Evolutionary conservation across 1,284 basidiomycete species (phyloP).

Genomic region (Stereum hirsutum): DNA sequence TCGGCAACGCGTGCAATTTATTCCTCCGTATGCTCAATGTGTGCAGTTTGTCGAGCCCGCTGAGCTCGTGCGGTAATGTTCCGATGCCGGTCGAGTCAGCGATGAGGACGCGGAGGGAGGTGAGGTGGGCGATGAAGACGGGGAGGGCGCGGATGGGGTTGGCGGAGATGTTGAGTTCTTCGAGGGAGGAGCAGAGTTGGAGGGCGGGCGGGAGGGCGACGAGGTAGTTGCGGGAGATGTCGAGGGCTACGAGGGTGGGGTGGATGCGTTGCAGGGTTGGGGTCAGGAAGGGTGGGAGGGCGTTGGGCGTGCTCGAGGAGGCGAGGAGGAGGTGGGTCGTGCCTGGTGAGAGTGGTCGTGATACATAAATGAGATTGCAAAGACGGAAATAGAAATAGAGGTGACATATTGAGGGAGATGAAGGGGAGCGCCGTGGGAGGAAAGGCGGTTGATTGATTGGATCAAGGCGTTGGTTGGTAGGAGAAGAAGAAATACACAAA

Average conservation of each 20-base stretch:
- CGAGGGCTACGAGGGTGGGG: constrained; percentile 76
- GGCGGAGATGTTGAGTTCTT: constrained; percentile 90
- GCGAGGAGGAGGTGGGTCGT: constrained; percentile 86
- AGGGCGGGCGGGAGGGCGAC: constrained; percentile 75
- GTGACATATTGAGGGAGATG: neutral
- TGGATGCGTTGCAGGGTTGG: constrained; percentile 61
- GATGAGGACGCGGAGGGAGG: constrained; percentile 77
- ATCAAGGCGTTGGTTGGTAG: neutral
- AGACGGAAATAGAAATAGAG: neutral
- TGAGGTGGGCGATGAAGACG: constrained; percentile 69
- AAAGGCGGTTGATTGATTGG: neutral
- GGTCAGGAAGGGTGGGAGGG: constrained; percentile 67
- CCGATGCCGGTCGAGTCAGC: constrained; percentile 81
- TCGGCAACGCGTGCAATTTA: constrained; percentile 81
- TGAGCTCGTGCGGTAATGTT: constrained; percentile 64
- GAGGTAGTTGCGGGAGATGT: constrained; percentile 85
- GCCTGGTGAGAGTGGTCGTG: constrained; percentile 32
- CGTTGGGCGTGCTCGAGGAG: constrained; percentile 66
- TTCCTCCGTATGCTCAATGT: constrained; percentile 86
- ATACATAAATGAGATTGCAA: constrained; percentile 7
- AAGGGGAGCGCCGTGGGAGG: neutral
- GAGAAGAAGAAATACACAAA: constrained; percentile 1
- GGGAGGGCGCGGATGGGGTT: constrained; percentile 86
- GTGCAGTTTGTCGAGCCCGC: constrained; percentile 66
- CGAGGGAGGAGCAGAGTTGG: constrained; percentile 68